Conservation (phyloP, 768 basidiomycete genomes). For the Antrodiella citrinella region DNA sequence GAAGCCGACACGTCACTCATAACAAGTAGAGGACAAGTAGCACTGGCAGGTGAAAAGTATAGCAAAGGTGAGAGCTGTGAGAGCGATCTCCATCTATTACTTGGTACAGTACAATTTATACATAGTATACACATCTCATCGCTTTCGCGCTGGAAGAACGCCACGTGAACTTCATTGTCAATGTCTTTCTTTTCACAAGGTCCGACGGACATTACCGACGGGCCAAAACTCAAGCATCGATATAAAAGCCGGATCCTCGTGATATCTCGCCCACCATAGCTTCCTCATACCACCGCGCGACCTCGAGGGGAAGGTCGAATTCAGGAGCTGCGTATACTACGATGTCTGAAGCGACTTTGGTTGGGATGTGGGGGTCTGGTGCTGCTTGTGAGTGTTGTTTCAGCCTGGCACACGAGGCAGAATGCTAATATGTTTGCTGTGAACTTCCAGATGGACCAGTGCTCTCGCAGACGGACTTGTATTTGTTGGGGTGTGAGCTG, state of each 20-base stretch:
- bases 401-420: too few species aligned
- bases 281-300: conserved; percentile 1
- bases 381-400: not conserved
- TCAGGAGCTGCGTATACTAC: not conserved
- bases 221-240: not conserved
- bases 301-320: not conserved
- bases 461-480: conserved; percentile 73
- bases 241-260: not conserved
- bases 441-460: conserved; percentile 60
- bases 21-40: too few species aligned
- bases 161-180: not conserved
- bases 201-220: not conserved
- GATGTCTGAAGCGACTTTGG: not conserved
- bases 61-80: too few species aligned
- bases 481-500: conserved; percentile 57
- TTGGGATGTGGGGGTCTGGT: not conserved
- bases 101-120: too few species aligned
- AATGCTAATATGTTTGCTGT: too few species aligned
- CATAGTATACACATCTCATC: not conserved
- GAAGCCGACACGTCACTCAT: too few species aligned
- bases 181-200: too few species aligned
- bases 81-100: too few species aligned
- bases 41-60: too few species aligned
- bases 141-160: not conserved
- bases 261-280: not conserved